Evolutionary conservation across 1,284 basidiomycete species (phyloP).

Genomic region (Cystobasidium slooffiae): DNA sequence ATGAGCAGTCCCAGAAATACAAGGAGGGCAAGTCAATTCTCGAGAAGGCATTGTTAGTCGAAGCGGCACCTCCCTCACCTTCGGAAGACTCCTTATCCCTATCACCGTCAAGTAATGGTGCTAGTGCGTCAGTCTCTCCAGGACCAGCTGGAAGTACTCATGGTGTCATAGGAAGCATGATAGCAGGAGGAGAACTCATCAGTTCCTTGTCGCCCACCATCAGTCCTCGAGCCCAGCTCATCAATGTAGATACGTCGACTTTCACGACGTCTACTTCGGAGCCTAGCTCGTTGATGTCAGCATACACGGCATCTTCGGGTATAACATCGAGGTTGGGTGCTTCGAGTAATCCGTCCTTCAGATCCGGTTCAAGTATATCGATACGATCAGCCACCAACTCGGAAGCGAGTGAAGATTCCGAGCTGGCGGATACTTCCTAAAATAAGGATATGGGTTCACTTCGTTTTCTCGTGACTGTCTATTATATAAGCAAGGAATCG

Average conservation of each 20-base stretch:
- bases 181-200: constrained; percentile 11
- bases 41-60: constrained; percentile 78
- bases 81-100: background rate
- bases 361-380: constrained; percentile 19
- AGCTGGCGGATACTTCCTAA: background rate
- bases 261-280: constrained; percentile 18
- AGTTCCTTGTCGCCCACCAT: constrained; percentile 16
- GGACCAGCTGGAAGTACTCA: background rate
- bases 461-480: background rate
- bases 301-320: background rate
- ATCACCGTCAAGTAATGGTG: constrained; percentile 3
- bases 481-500: too few relatives aligned
- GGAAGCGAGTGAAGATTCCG: constrained; percentile 31
- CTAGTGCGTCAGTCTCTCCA: background rate
- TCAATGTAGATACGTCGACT: constrained; percentile 25
- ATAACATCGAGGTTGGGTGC: background rate
- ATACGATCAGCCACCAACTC: constrained; percentile 19
- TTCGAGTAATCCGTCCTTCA: background rate
- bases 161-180: constrained; percentile 19
- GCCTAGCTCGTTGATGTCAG: background rate
- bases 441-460: background rate
- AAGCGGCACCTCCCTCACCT: constrained; percentile 46
- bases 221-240: constrained; percentile 17
- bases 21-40: constrained; percentile 98
- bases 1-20: constrained; percentile 87